Base-by-base conservation (phyloP, 495 filamentous ascomycete genomes). In the Extremus antarcticus region DNA sequence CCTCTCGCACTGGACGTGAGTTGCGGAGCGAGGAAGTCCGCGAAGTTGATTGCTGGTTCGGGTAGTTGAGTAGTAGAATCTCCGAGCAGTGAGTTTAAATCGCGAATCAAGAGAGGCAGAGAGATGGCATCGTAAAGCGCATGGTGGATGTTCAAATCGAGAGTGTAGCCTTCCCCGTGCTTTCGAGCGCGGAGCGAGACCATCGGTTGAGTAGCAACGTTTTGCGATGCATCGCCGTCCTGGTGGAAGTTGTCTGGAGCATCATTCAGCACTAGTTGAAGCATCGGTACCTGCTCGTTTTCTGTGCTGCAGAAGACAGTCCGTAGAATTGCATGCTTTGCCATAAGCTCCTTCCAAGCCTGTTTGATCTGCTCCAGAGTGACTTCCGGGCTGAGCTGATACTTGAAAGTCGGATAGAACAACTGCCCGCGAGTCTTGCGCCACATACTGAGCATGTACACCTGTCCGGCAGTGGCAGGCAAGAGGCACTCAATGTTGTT, bases 361-460 rank as follows among this genome's bases (percentile, higher is more conserved):
- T 58, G 47, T 11, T 65, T 58, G 19, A 68, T 59, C 0, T 47
- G 25, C 35, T 75, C 70, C 9, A 78, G 24, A 1, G 50, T 47
- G 11, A 73, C 67, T 0, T 40, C 52, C 21, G 71, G 54, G 3
- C 61, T 23, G 8, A 67, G 15, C 1, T 54, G 67, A 66, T 83
- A 87, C 2, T 64, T 64, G 63, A 88, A 90, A 0, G 71, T 74
- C 0, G 83, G 76, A 60, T 83, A 82, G 63, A 88, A 84, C 0
- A 82, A 63, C 11, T 66, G 68, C 0, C 82, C 79, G 0, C 63
- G 54, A 0, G 84, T 81, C 50, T 82, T 82, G 55, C 79, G 71
- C 86, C 86, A 89, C 20, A 69, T 73, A 2, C 73, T 78, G 11
- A 90, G 72, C 75, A 87, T 85, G 59, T 85, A 85, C 2, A 80